These are phyloP conservation scores for Inonotus hispidus DNA, from an alignment of 1,284 basidiomycete species.

Conservation along the genomic window DNA sequence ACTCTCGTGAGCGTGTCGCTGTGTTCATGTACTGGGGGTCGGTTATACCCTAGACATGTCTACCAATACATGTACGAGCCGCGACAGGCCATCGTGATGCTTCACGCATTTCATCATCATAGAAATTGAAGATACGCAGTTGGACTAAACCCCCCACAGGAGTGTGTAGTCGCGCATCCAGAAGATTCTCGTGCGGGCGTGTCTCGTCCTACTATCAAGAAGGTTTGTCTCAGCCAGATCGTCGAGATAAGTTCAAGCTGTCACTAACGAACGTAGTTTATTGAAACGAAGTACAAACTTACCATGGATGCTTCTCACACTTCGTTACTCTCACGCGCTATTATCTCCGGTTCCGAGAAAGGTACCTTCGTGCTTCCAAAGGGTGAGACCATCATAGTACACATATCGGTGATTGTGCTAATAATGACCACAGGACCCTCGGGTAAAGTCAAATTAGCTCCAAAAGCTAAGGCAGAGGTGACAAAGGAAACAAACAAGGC, in stretches of 20 bases:
- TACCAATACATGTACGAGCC: background rate
- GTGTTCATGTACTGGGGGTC: background rate
- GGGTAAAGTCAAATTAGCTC: constrained; percentile 68
- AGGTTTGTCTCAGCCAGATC: constrained; percentile 36
- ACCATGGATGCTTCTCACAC: constrained; percentile 52
- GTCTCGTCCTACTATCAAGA: constrained; percentile 76
- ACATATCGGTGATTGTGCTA: background rate
- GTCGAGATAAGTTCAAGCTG: background rate
- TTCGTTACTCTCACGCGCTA: constrained; percentile 68
- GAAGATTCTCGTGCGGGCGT: constrained; percentile 68
- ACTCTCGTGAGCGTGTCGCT: background rate
- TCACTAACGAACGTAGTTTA: constrained; percentile 43
- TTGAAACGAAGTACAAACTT: constrained; percentile 67
- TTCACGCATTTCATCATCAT: background rate
- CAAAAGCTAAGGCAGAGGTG: constrained; percentile 46
- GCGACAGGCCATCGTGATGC: background rate
- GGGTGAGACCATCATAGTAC: constrained; percentile 18
- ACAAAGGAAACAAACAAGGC: constrained; percentile 48
- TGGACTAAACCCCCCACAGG: constrained; percentile 31
- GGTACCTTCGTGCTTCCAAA: constrained; percentile 70
- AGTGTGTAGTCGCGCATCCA: constrained; percentile 64
- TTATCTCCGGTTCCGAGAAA: constrained; percentile 58
- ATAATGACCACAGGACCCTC: constrained; percentile 38
- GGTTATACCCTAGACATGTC: background rate
- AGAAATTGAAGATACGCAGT: background rate